Base-by-base conservation (phyloP, 2,329 filamentous ascomycete genomes). In the Microdochium bolleyi region DNA sequence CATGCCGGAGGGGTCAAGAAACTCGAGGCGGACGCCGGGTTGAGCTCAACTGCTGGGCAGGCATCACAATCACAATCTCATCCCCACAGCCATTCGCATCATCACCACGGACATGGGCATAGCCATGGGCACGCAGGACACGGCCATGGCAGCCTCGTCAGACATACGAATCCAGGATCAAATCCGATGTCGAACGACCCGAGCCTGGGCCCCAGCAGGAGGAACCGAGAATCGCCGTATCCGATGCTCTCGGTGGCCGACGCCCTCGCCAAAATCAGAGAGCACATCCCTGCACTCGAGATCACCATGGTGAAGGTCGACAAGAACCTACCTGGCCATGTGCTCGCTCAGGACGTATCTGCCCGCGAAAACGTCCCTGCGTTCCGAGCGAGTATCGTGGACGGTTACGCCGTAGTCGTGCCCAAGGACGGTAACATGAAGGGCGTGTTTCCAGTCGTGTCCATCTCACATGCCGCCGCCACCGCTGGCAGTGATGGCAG, bases 311-410 rank as follows among this genome's bases (percentile, higher is more conserved):
- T 75, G 1, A 77, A 81, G 7, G 86, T 95, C 3, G 73, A 87
- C 55, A 75, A 78, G 32, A 70, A 71, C 2, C 73, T 97, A 1
- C 80, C 92, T 1, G 90, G 90, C 8, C 82, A 80, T 9, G 85
- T 97, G 1, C 74, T 99, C 1, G 91, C 92, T 0, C 84, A 91
- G 64, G 87, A 95, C 59, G 85, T 99, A 24, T 80, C 76, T 38
- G 90, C 94, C 0, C 72, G 72, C 3, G 92, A 96, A 65, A 83
- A 87, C 8, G 94, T 99, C 0, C 94, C 94, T 0, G 94, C 92
- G 0, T 99, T 95, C 70, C 79, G 91, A 54, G 94, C 94, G 19
- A 97, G 92, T 64, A 97, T 96, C 41, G 94, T 99, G 1, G 94
- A 99, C 67, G 94, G 94, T 1, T 99, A 99, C 64, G 94, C 94